Conservation (phyloP, 371 early-diverging fungal species). For the Syncephalastrum contaminatum region DNA sequence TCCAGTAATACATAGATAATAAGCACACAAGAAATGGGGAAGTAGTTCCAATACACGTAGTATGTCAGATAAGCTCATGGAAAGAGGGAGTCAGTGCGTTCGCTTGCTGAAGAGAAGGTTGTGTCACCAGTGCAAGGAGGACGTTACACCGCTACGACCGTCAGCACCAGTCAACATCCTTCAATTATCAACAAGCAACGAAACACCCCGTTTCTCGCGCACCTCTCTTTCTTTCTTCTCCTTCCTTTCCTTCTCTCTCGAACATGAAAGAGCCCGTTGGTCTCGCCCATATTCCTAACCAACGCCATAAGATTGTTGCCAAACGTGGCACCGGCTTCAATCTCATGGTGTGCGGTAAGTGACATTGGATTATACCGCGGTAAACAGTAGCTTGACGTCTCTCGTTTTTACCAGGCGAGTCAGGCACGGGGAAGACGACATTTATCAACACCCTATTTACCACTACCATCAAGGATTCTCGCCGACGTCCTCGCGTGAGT, state of each 20-base stretch:
- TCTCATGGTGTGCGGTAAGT: slow-evolving; percentile 93
- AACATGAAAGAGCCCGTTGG: slow-evolving; percentile 55
- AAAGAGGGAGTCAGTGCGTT: too few relatives aligned
- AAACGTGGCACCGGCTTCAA: slow-evolving; percentile 92
- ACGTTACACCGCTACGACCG: too few relatives aligned
- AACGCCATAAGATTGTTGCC: slow-evolving; percentile 92
- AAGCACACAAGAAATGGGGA: too few relatives aligned
- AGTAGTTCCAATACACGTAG: too few relatives aligned
- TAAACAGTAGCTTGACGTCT: not conserved
- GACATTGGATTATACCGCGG: not conserved
- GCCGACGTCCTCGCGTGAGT: slow-evolving; percentile 56
- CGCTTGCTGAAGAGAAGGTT: too few relatives aligned
- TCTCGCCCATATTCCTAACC: slow-evolving; percentile 97
- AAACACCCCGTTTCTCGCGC: not conserved
- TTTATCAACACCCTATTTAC: slow-evolving; percentile 87
- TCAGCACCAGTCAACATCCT: too few relatives aligned
- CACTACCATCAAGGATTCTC: slow-evolving; percentile 65
- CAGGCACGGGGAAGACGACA: slow-evolving; percentile 73
- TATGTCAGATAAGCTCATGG: too few relatives aligned
- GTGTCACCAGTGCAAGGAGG: too few relatives aligned
- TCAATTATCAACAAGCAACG: not conserved
- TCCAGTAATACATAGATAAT: too few relatives aligned
- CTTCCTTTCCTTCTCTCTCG: slow-evolving; percentile 1
- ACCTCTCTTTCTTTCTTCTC: slow-evolving; percentile 3
- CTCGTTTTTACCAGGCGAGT: slow-evolving; percentile 16